Evolutionary conservation across 805 yeast genomes (phyloP).

Genomic region (Candida ipomoeae): DNA sequence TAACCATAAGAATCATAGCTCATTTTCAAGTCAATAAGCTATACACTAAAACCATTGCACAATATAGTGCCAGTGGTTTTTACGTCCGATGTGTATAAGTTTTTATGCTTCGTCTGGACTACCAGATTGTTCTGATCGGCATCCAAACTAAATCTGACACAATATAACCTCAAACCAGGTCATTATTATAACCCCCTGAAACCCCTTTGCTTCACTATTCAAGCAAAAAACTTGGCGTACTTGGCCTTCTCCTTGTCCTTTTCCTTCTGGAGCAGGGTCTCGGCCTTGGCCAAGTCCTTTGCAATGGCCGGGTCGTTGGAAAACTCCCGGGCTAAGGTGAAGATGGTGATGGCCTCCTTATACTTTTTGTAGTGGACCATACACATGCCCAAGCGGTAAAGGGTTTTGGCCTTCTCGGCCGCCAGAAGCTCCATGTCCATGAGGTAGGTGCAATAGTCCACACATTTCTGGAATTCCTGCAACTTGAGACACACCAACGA

Average conservation of each 20-base stretch:
- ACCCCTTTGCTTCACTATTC: not conserved
- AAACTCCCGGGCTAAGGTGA: constrained; percentile 39
- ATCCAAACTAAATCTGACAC: too few species aligned
- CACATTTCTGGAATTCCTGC: constrained; percentile 44
- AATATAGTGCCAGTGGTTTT: too few species aligned
- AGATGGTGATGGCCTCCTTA: constrained; percentile 46
- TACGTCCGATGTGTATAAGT: too few species aligned
- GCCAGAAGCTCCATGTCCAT: constrained; percentile 44
- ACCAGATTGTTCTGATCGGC: too few species aligned
- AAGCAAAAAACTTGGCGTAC: constrained; percentile 59
- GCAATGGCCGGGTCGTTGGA: constrained; percentile 47
- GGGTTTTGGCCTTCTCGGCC: constrained; percentile 54
- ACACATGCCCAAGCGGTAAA: constrained; percentile 51
- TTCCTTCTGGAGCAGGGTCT: constrained; percentile 35
- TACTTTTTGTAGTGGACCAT: constrained; percentile 41
- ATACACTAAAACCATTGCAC: too few species aligned
- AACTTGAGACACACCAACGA: constrained; percentile 51
- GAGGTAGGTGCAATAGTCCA: constrained; percentile 52
- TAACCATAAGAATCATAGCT: too few species aligned
- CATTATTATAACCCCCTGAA: too few species aligned
- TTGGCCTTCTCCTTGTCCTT: constrained; percentile 51
- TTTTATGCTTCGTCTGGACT: too few species aligned
- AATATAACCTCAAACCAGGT: too few species aligned
- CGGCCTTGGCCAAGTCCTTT: constrained; percentile 40
- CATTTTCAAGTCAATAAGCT: too few species aligned